Evolutionary conservation across 1,284 basidiomycete genomes (phyloP).

Genomic region (Trametes sp.): DNA sequence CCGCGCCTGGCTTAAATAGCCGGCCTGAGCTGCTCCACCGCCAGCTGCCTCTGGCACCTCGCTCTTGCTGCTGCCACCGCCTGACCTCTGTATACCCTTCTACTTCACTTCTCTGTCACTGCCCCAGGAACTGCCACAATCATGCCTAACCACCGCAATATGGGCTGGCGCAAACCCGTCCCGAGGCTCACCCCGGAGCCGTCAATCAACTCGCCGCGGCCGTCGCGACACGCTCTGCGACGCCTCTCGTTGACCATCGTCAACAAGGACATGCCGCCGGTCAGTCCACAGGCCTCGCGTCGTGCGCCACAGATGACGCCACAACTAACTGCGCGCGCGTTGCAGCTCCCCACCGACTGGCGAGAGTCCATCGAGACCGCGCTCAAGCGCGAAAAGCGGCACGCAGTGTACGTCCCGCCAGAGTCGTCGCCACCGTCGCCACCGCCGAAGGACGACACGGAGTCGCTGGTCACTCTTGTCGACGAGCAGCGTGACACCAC

Average conservation of each 20-base stretch:
- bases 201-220: slow-evolving; percentile 51
- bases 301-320: slow-evolving; percentile 26
- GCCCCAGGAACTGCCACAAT: slow-evolving; percentile 19
- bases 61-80: slow-evolving; percentile 14
- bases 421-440: slow-evolving; percentile 10
- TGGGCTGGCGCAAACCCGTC: slow-evolving; percentile 72
- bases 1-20: slow-evolving; percentile 28
- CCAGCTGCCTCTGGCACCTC: slow-evolving; percentile 19
- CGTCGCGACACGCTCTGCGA: slow-evolving; percentile 30
- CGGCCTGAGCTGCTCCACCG: slow-evolving; percentile 17
- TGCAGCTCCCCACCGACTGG: slow-evolving; percentile 61
- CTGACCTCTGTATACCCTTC: too few species aligned
- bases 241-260: slow-evolving; percentile 41
- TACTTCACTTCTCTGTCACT: not conserved
- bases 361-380: slow-evolving; percentile 52
- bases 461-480: slow-evolving; percentile 24
- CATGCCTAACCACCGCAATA: slow-evolving; percentile 36
- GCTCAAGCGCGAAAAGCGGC: slow-evolving; percentile 41
- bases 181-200: slow-evolving; percentile 68
- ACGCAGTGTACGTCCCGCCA: slow-evolving; percentile 29
- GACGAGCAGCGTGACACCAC: slow-evolving; percentile 20
- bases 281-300: slow-evolving; percentile 38
- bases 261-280: slow-evolving; percentile 53
- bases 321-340: slow-evolving; percentile 26
- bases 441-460: slow-evolving; percentile 22